phyloP scores from a whole-genome alignment of 2,329 filamentous ascomycete species.

The Graphiopsis chlorocephala region DNA sequence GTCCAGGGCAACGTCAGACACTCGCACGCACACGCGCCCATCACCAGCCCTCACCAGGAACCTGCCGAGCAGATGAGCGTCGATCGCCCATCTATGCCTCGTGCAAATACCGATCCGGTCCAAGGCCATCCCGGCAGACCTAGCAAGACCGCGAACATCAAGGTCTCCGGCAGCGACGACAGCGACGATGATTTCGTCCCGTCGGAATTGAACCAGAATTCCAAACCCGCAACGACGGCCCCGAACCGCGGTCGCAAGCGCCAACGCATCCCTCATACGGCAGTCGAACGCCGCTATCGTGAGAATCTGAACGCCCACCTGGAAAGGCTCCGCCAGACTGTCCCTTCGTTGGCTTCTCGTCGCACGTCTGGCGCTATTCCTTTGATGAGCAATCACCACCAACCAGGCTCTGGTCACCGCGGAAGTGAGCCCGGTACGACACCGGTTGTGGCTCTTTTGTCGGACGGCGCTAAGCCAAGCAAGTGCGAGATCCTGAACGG shows the following conservation, averaged over 20 bases:
- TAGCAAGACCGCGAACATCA: neutral
- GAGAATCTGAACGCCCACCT: slow-evolving; percentile 38
- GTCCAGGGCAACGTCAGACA: slow-evolving; percentile 17
- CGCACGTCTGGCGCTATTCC: slow-evolving; percentile 19
- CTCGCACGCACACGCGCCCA: slow-evolving; percentile 19
- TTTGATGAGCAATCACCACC: slow-evolving; percentile 7
- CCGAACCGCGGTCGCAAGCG: slow-evolving; percentile 31
- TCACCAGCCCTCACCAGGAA: slow-evolving; percentile 28
- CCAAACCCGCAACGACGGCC: slow-evolving; percentile 20
- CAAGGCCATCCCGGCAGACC: neutral
- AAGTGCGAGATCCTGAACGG: slow-evolving; percentile 37
- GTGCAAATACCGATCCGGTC: neutral
- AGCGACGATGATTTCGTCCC: slow-evolving; percentile 32
- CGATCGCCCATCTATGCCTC: slow-evolving; percentile 9
- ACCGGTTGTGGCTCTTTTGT: slow-evolving; percentile 3
- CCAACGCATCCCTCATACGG: slow-evolving; percentile 37
- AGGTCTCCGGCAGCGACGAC: slow-evolving; percentile 26
- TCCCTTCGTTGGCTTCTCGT: slow-evolving; percentile 30
- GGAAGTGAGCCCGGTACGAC: neutral
- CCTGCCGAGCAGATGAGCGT: slow-evolving; percentile 9
- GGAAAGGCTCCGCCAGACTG: slow-evolving; percentile 32
- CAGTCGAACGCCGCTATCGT: slow-evolving; percentile 34
- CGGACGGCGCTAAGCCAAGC: slow-evolving; percentile 34
- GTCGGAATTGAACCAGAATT: slow-evolving; percentile 19
- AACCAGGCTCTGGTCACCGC: slow-evolving; percentile 18